Conservation (phyloP, 164 flowering plant genomes). For the Cinnamomum chago region DNA sequence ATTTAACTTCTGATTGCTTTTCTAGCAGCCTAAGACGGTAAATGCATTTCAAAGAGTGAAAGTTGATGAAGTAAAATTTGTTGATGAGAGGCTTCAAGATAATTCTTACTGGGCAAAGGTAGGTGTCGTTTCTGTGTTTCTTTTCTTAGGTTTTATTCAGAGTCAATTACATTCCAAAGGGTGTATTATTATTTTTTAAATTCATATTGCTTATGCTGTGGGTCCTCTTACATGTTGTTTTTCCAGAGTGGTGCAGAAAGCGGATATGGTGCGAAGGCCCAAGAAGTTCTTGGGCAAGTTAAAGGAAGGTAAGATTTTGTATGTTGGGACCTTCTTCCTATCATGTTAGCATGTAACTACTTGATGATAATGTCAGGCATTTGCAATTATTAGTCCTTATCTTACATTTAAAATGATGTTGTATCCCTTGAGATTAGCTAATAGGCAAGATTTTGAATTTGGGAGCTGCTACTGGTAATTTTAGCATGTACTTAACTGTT, state of each 20-base stretch:
- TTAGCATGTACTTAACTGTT: no score
- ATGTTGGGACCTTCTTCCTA: not conserved
- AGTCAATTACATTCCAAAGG: not conserved
- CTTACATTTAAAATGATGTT: no score
- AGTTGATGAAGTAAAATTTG: constrained; percentile 60
- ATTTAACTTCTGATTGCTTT: not conserved
- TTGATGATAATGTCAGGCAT: no score
- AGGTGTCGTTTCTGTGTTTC: not conserved
- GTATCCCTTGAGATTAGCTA: no score
- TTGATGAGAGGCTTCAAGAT: constrained; percentile 77
- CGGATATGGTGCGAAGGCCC: constrained; percentile 98
- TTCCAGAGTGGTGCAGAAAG: constrained; percentile 82
- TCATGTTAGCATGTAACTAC: no score
- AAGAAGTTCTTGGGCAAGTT: constrained; percentile 92
- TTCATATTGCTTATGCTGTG: not conserved
- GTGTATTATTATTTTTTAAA: not conserved
- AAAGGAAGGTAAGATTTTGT: constrained; percentile 60
- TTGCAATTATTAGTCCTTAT: no score
- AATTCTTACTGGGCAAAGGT: constrained; percentile 99
- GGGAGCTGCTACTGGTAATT: no score
- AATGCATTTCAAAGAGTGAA: constrained; percentile 83
- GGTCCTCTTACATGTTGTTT: not conserved
- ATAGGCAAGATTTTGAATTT: no score
- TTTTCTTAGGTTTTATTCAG: not conserved
- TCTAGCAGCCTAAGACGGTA: constrained; percentile 63